Base-by-base conservation (phyloP, 2,329 filamentous ascomycete species). In the Pyrenochaeta sp. region DNA sequence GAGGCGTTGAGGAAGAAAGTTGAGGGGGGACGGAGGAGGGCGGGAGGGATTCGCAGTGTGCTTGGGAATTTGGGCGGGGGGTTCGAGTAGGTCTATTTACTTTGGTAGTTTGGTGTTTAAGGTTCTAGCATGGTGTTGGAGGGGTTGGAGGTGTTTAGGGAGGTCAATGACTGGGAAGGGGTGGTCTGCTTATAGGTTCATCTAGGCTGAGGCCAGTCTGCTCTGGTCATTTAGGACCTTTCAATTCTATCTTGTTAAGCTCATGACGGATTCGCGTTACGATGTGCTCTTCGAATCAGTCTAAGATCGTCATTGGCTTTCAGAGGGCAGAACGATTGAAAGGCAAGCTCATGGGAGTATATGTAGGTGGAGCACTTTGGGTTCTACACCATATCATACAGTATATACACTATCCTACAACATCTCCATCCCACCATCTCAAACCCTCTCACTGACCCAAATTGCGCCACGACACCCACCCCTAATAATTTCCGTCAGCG, bases 401-500 rank as follows among this genome's bases (percentile, higher is more conserved):
- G 4, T 13, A 23, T 14, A 4, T 34, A 34, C 31, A 34, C n/a
- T n/a, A 22, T 20, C 17, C 31, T 6, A 13, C 9, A 9, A 5
- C 10, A 7, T 23, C 19, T 14, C 3, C 13, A 8, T 30, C 7
- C 3, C 14, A 8, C 21, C n/a, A n/a, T 14, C 22, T 67, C 71
- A 89, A 41, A 89, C 81, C 55, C 80, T 81, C 75, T 93, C 89
- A 66, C 85, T 96, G 34, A 96, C 84, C 88, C 90, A 96, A 51
- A 99, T 99, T 0, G 94, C 94, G 0, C 90, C 87, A 51, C 89
- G 82, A 72, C 94, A 99, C 1, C 94, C 94, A n/a, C 88, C 83
- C 40, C 92, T 81, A 60, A 99, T 96, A 6, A 92, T 81, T 30
- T 88, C 88, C 0, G 91, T 96, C 51, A 99, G 76, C 41, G 96